Evolutionary conservation across 768 basidiomycete species (phyloP).

Genomic region (Boletus bicolor): DNA sequence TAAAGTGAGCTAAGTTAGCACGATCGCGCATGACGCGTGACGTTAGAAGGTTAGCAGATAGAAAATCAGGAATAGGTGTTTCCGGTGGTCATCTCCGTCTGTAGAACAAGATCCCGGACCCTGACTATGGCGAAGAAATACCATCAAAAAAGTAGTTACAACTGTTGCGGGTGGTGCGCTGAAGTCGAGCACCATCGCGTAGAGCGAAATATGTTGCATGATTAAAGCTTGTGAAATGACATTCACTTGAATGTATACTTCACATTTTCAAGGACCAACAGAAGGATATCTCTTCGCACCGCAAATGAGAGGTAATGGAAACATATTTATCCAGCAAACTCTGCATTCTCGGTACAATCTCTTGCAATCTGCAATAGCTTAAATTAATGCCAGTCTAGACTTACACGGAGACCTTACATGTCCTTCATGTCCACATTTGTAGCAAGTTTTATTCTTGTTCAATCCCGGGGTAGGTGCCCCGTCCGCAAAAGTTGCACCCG

Average conservation of each 20-base stretch:
- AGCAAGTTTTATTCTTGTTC: constrained; percentile 77
- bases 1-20: neutral
- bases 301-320: constrained; percentile 1
- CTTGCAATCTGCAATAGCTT: constrained; percentile 50
- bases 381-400: constrained; percentile 5
- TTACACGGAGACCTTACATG: constrained; percentile 54
- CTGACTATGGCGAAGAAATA: neutral
- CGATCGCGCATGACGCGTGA: neutral
- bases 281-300: constrained; percentile 10
- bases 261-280: constrained; percentile 17
- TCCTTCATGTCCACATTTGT: constrained; percentile 84
- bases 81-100: constrained; percentile 19
- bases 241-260: constrained; percentile 14
- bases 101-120: constrained; percentile 2
- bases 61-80: constrained; percentile 8
- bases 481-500: constrained; percentile 50
- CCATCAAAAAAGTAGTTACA: neutral
- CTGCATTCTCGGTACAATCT: constrained; percentile 57
- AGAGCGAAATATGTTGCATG: neutral
- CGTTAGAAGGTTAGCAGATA: neutral
- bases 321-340: constrained; percentile 45
- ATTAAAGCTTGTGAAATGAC: constrained; percentile 7
- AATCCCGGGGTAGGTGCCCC: constrained; percentile 39
- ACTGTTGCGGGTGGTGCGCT: neutral
- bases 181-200: neutral